Evolutionary conservation across 352 stramenopile species (phyloP).

Genomic region (Thalassiosira exigua): DNA sequence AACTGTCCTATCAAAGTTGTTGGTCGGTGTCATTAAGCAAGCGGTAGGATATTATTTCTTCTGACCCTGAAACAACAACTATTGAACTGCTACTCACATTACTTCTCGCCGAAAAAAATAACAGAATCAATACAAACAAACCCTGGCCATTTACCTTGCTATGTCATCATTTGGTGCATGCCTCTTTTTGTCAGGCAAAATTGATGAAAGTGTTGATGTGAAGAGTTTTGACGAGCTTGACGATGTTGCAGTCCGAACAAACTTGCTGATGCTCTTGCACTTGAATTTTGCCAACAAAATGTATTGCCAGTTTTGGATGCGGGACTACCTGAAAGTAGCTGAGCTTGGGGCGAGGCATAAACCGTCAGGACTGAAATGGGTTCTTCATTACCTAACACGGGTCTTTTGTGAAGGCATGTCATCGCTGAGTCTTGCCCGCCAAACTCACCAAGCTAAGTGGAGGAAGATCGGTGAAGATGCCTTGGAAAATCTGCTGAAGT

Average conservation of each 20-base stretch:
- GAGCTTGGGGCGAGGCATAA: background rate
- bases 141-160: background rate
- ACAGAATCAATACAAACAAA: conserved; percentile 35
- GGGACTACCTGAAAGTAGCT: background rate
- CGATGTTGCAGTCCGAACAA: background rate
- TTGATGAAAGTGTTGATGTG: background rate
- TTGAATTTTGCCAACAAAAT: background rate
- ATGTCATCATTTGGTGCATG: conserved; percentile 23
- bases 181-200: conserved; percentile 6
- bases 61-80: no score
- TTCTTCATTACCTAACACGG: background rate
- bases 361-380: background rate
- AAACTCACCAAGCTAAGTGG: background rate
- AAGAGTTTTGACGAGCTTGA: conserved; percentile 1
- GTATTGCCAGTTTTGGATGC: background rate
- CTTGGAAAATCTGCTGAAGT: background rate
- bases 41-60: no score
- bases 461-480: background rate
- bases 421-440: background rate
- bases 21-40: conserved; percentile 23
- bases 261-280: background rate
- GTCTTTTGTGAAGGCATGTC: conserved; percentile 7
- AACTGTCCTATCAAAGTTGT: background rate
- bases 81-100: no score
- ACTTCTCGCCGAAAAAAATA: no score